phyloP scores from a whole-genome alignment of 1,284 basidiomycete species.

The Cryptococcus wingfieldii region DNA sequence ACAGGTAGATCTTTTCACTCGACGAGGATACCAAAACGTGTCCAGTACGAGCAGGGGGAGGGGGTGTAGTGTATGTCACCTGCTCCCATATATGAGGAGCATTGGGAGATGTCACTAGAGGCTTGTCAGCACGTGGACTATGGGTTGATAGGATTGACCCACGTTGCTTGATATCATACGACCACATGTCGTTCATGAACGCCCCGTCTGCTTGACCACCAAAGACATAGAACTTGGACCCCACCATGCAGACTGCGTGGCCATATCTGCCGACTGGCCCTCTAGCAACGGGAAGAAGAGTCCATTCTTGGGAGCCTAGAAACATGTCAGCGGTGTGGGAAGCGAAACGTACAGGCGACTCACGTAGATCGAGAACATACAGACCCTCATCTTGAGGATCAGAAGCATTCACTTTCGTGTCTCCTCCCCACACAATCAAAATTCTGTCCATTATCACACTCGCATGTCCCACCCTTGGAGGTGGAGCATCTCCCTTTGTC shows the following conservation, averaged over 20 bases:
- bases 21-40: conserved; percentile 77
- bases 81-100: conserved; percentile 67
- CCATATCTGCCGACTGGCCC: conserved; percentile 87
- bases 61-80: conserved; percentile 62
- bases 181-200: conserved; percentile 94
- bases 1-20: conserved; percentile 83
- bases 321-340: neutral
- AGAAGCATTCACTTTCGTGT: conserved; percentile 69
- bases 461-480: conserved; percentile 89
- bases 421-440: conserved; percentile 96
- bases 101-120: conserved; percentile 18
- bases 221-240: conserved; percentile 88
- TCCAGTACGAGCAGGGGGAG: conserved; percentile 84
- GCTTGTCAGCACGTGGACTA: neutral
- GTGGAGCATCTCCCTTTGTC: conserved; percentile 84
- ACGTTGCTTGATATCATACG: conserved; percentile 93
- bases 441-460: conserved; percentile 93
- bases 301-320: conserved; percentile 87
- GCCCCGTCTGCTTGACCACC: conserved; percentile 96
- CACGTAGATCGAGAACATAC: conserved; percentile 92
- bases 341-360: conserved; percentile 36
- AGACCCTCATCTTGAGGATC: conserved; percentile 90
- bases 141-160: conserved; percentile 43
- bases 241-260: conserved; percentile 90
- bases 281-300: conserved; percentile 67